Evolutionary conservation across 805 yeast species (phyloP), one percentile per base, ranked within the genome.

Genomic region (Lachancea fermentati): DNA sequence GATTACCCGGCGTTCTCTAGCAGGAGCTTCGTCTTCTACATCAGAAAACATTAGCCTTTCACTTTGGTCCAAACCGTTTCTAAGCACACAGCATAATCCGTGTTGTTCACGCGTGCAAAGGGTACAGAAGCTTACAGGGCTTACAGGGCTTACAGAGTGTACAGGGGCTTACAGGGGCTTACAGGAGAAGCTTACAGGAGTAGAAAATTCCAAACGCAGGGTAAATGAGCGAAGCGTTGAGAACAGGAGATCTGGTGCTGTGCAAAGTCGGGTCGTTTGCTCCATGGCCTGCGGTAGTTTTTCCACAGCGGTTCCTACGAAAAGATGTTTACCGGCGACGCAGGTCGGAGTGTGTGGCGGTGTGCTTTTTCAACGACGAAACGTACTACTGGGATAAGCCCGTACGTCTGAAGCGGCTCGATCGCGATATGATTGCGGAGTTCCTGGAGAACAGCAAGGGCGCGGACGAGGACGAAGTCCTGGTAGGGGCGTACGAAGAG

Each of bases 231-330:
- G 39, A 43, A 12, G 46, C 47, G 8, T 41, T 54, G 22, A 50
- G 43, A 19, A 58, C 62, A 4, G 64, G 64, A n/a, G 58, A 54
- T 42, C 39, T 60, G 32, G 65, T 60, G 8, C 44, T 60, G 28
- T 60, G 63, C 40, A 60, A 60, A 42, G 65, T 60, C 14, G 65
- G 65, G 3, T 52, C 58, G 3, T 60, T 54, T 34, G 60, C 61
- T 3, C 63, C 63, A 6, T 60, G 65, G 65, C 65, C 65, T 1
- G 63, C 64, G 5, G 60, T 60, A 3, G 58, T 60, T 3, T 55
- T 57, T 22, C 65, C 65, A 8, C 61, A 56, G 34, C 42, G 57
- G 26, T 45, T 58, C 26, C 47, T 59, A n/a, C 47, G 60, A 34
- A 47, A 48, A 6, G 62, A 58, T 35, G 64, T 60, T 3, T 52